Evolutionary conservation across 75 land plant species (phyloP), one percentile per base, ranked within the genome.

Genomic region (Isoetes taiwanensis): DNA sequence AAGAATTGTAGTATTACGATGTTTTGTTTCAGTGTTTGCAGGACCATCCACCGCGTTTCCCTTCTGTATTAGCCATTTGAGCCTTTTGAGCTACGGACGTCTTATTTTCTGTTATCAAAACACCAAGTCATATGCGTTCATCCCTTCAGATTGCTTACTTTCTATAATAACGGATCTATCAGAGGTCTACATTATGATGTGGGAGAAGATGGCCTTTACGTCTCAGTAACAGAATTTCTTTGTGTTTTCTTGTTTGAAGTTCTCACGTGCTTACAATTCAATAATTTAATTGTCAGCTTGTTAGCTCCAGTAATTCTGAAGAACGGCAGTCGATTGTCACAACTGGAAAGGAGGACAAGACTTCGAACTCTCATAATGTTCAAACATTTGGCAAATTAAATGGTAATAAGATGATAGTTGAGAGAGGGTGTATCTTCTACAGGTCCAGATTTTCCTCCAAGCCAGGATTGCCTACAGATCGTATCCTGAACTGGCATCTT

Each of bases 341-440:
- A 54, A 54, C 9, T 55, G 0, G 23, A 38, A 55, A 55, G 41
- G 16, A 32, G 30, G 43, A 55, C 34, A 55, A 37, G 28, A 11
- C 8, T 12, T 54, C 19, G 8, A 14, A 19, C 28, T 23, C 37
- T 31, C 10, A 11, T 16, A 1, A 55, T 21, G 10, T 32, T 24
- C 20, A 58, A 58, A 54, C 61, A 58, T 27, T 12, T 14, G 1
- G 12, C 1, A 2, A 0, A 12, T 11, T 17, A 24, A 53, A 52
- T 28, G 25, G 25, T 10, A 14, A 40, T 58, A 28, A 34, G 29
- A 57, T 32, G 26, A 27, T 55, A n/a, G 58, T 73, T 29, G 41
- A 62, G 43, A 65, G 76, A 26, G 30, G 57, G 32, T 26, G 52
- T n/a, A 37, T 73, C 24, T 73, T 73, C 52, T 73, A 73, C 52